Percentiles rank a stretch among this genome's conserved stretches.
phyloP scores from a whole-genome alignment of 2,329 filamentous ascomycete genomes.

The Aspergillus caelatus region DNA sequence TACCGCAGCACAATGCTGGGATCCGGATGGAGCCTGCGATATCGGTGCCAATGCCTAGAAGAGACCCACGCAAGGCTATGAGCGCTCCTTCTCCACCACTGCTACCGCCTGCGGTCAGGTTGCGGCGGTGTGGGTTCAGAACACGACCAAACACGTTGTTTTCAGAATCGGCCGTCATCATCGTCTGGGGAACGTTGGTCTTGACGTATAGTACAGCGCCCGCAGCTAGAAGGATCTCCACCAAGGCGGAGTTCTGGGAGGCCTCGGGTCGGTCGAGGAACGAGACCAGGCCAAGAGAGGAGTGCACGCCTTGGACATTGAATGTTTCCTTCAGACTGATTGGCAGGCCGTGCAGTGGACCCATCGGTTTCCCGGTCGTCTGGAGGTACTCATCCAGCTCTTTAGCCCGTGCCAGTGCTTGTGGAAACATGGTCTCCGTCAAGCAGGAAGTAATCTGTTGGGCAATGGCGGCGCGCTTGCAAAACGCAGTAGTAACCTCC shows the following conservation, averaged over 20 bases:
- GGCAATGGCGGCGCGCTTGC: conserved; percentile 39
- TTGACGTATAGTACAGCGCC: conserved; percentile 70
- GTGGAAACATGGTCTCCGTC: conserved; percentile 37
- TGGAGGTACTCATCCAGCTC: conserved; percentile 33
- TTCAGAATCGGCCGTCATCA: conserved; percentile 48
- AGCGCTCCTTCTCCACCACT: conserved; percentile 68
- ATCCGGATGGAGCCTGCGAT: conserved; percentile 51
- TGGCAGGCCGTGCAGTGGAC: conserved; percentile 39
- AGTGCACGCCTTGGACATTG: conserved; percentile 19
- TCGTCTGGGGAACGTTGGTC: conserved; percentile 66
- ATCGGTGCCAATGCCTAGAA: conserved; percentile 65
- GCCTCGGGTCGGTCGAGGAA: conserved; percentile 62
- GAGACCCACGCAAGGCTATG: conserved; percentile 59
- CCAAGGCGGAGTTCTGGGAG: conserved; percentile 54
- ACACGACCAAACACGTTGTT: conserved; percentile 65
- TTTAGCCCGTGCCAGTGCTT: conserved; percentile 34
- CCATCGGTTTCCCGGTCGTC: conserved; percentile 24
- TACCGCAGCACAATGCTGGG: conserved; percentile 52
- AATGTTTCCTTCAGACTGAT: conserved; percentile 35
- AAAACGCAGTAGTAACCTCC: conserved; percentile 34
- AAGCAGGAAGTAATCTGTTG: conserved; percentile 35
- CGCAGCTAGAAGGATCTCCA: conserved; percentile 58
- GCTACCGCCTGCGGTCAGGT: conserved; percentile 63
- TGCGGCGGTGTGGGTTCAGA: conserved; percentile 63
- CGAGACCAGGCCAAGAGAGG: conserved; percentile 58